Base-by-base conservation (phyloP, 441 rosid species). In the Gossypium davidsonii region DNA sequence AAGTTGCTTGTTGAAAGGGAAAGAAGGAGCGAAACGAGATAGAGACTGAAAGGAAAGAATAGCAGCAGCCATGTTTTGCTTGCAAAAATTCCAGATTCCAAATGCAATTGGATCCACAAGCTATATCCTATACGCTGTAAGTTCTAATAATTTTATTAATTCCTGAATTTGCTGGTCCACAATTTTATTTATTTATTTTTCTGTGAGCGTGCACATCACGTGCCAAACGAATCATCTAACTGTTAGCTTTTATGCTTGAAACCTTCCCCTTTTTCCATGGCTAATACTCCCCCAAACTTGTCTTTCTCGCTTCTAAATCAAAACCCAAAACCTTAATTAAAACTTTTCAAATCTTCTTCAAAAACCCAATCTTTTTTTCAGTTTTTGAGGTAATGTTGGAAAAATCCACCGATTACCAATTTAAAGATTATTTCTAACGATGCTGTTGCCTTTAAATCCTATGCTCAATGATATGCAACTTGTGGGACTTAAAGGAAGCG, bases 401-500 rank as follows among this genome's bases (percentile, higher is more conserved):
- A 12, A 74, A 80, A 46, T 48, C 75, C 8, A 28, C 72, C 17
- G 83, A 79, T 26, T 52, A 48, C 26, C 74, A 59, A 77, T 1
- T 69, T 48, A 28, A 70, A 4, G 81, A 82, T 74, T 67, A 48
- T 89, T 42, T 42, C 46, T 42, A 42, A 9, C 46, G 46, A 42
- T 9, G 46, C 46, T 9, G 12, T 9, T 42, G 14, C 46, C 46
- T 42, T 9, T 2, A 42, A 42, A 42, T 42, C 12, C 46, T 42
- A 42, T 42, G 46, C 14, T 42, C 46, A 8, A 39, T 10, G 12
- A 10, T 87, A 85, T 56, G 87, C 86, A 4, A 84, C 60, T 37
- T 89, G 93, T 71, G 96, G 18, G 85, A 86, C 56, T 67, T 86
- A 71, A 67, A 59, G 67, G 85, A 83, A 74, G 90, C 14, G 46